Evolutionary conservation across 202 grass and related monocot species (phyloP).

Genomic region (Saccharum hybrid): DNA sequence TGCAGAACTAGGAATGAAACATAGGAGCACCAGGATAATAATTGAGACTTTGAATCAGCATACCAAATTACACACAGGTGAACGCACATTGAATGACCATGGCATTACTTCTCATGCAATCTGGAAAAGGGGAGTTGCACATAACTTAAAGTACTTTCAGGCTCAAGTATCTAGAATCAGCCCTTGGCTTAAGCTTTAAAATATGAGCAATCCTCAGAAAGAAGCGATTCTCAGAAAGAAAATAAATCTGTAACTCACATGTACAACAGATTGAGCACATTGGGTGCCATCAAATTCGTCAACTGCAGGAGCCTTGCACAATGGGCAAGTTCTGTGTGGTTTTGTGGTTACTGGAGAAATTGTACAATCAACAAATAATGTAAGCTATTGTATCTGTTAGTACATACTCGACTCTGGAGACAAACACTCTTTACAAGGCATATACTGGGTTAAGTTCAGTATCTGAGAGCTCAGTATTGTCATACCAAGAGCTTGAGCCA

Average conservation of each 20-base stretch:
- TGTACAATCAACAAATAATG: conserved; percentile 45
- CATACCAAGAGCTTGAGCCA: conserved; percentile 75
- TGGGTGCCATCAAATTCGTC: conserved; percentile 44
- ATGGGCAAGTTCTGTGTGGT: conserved; percentile 34
- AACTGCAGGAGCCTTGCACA: conserved; percentile 40
- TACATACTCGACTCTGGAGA: conserved; percentile 41
- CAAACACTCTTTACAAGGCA: conserved; percentile 74
- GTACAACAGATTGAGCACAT: conserved; percentile 47
- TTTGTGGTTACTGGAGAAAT: conserved; percentile 48
- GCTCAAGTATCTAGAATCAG: background rate
- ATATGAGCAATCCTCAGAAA: background rate
- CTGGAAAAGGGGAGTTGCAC: background rate
- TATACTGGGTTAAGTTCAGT: conserved; percentile 84
- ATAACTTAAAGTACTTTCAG: conserved; percentile 17
- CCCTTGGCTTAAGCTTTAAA: conserved; percentile 13
- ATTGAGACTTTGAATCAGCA: conserved; percentile 16
- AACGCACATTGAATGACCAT: conserved; percentile 22
- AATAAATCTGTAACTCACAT: conserved; percentile 42
- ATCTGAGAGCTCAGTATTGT: conserved; percentile 80
- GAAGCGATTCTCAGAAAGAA: background rate
- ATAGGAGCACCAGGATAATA: conserved; percentile 7
- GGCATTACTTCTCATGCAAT: background rate
- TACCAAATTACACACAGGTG: conserved; percentile 38
- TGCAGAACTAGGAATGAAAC: conserved; percentile 18
- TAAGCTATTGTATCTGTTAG: conserved; percentile 57